phyloP scores from a whole-genome alignment of 257 asterid species.

The Jacaranda copaia region DNA sequence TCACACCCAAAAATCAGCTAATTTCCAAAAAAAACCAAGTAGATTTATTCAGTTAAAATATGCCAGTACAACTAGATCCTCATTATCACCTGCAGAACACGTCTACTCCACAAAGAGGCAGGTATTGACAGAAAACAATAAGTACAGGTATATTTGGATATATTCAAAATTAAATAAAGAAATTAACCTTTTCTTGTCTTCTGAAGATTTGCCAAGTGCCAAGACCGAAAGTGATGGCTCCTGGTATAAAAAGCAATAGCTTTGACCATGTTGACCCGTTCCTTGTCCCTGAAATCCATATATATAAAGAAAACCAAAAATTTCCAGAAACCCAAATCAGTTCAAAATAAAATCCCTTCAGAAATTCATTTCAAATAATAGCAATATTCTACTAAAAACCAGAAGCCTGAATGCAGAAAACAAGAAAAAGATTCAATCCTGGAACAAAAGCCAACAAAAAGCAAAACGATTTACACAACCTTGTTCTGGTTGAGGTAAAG shows the following conservation, averaged over 20 bases:
- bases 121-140: neutral
- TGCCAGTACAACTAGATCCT: conserved; percentile 5
- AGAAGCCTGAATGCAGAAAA: neutral
- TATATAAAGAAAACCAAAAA: neutral
- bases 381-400: neutral
- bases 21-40: neutral
- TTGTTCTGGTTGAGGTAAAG: conserved; percentile 50
- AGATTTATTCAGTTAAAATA: neutral
- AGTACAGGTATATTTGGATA: neutral
- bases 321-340: conserved; percentile 34
- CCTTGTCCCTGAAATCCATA: conserved; percentile 57
- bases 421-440: conserved; percentile 1
- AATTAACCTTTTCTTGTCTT: conserved; percentile 84
- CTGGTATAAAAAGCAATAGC: conserved; percentile 85
- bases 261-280: conserved; percentile 79
- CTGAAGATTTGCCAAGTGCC: conserved; percentile 96
- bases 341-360: neutral
- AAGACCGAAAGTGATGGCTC: conserved; percentile 90
- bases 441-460: conserved; percentile 2
- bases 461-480: conserved; percentile 36
- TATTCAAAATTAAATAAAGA: neutral
- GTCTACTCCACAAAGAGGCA: neutral
- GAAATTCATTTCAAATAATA: neutral
- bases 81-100: conserved; percentile 10
- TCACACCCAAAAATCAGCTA: conserved; percentile 7